A percentile compares a stretch with the other conserved stretches of the same genome.
Evolutionary conservation across 805 yeast genomes (phyloP).

Genomic region (Kodamaea neixiangensis): DNA sequence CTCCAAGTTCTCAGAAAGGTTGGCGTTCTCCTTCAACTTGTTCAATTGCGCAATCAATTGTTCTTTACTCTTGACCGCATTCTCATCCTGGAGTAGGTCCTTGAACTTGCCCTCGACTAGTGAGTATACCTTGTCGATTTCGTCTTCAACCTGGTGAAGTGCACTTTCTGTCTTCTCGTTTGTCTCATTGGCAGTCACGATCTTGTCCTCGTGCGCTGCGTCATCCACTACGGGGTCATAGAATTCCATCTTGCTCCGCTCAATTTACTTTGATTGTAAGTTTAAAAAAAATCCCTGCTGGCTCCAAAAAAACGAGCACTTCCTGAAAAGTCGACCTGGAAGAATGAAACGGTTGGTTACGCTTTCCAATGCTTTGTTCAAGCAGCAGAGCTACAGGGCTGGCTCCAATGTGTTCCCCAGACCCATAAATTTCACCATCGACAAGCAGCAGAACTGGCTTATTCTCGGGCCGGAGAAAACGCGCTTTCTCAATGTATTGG

Average conservation of each 20-base stretch:
- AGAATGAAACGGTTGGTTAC: conserved; percentile 18
- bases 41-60: conserved; percentile 31
- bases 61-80: conserved; percentile 16
- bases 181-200: conserved; percentile 8
- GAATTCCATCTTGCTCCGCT: conserved; percentile 29
- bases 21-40: conserved; percentile 23
- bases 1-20: conserved; percentile 22
- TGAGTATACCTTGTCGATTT: conserved; percentile 52
- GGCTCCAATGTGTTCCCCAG: conserved; percentile 22
- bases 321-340: background rate
- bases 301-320: background rate
- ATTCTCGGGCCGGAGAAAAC: conserved; percentile 50
- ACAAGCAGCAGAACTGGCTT: conserved; percentile 30
- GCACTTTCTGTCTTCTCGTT: conserved; percentile 55
- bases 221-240: conserved; percentile 26
- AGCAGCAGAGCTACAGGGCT: conserved; percentile 7
- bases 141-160: conserved; percentile 52
- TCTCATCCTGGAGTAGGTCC: conserved; percentile 18
- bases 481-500: conserved; percentile 53
- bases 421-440: conserved; percentile 30
- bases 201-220: conserved; percentile 18
- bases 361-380: conserved; percentile 28
- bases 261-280: background rate
- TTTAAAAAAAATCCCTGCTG: background rate
- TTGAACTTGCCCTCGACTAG: conserved; percentile 50